Conservation (phyloP, 495 filamentous ascomycete genomes). For the Trichoderma erinaceum region DNA sequence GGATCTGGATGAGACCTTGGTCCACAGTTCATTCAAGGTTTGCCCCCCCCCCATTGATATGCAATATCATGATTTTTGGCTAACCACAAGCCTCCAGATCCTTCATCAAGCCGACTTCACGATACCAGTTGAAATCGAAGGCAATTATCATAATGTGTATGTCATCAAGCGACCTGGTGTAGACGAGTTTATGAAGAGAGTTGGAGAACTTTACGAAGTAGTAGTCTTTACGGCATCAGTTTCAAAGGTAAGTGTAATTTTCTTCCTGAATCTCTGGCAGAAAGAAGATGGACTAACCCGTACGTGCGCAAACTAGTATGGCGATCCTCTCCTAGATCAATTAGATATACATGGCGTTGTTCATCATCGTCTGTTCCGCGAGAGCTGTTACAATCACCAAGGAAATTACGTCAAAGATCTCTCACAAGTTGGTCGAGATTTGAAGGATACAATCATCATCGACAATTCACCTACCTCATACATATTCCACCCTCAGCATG, state of each 20-base stretch:
- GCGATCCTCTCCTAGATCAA: slow-evolving; percentile 93
- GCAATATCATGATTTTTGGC: slow-evolving; percentile 17
- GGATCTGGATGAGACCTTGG: slow-evolving; percentile 95
- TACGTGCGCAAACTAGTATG: slow-evolving; percentile 58
- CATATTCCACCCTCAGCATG: slow-evolving; percentile 99
- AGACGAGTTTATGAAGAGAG: slow-evolving; percentile 97
- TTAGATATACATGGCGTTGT: slow-evolving; percentile 96
- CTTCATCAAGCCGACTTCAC: slow-evolving; percentile 98
- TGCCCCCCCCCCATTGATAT: slow-evolving; percentile 18
- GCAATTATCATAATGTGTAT: slow-evolving; percentile 98
- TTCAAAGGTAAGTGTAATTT: slow-evolving; percentile 71
- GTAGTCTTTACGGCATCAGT: slow-evolving; percentile 99
- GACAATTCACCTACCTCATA: slow-evolving; percentile 99
- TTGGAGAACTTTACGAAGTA: slow-evolving; percentile 96
- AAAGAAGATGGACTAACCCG: not conserved
- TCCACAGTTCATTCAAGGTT: slow-evolving; percentile 99
- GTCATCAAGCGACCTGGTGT: slow-evolving; percentile 98
- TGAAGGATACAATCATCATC: slow-evolving; percentile 98
- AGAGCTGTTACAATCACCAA: slow-evolving; percentile 99
- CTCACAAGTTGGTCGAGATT: slow-evolving; percentile 91
- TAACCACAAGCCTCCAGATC: slow-evolving; percentile 53
- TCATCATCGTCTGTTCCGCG: slow-evolving; percentile 92
- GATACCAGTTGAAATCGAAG: slow-evolving; percentile 98
- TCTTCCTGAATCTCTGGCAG: not conserved
- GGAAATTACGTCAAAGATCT: slow-evolving; percentile 99